Base-by-base conservation (phyloP, 768 basidiomycete species). In the Boletus rex-veris region DNA sequence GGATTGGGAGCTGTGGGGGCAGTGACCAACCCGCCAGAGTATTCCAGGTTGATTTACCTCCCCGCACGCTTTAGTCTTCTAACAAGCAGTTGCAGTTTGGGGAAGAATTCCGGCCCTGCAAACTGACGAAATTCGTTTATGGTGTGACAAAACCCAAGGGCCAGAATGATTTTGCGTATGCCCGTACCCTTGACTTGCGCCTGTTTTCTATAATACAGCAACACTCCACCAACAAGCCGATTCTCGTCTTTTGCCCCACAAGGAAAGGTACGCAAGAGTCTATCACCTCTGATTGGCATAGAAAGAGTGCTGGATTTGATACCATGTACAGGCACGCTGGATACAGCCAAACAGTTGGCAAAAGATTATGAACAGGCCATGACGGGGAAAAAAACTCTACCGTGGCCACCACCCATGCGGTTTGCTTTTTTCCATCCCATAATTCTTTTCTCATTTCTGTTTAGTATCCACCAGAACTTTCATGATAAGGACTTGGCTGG, bases 41-140 rank as follows among this genome's bases (percentile, higher is more conserved):
- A 21, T 89, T 86, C 61, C 80, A 88, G 76, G 94, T 89, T 47
- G n/a, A 58, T 55, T 30, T 44, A 28, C 35, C 10, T 39, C 38
- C 19, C 24, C 3, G 11, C 26, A 9, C 30, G 7, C 10, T 26
- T 16, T 36, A 45, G 14, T 45, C 31, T 35, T 30, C 43, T 62
- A 30, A 58, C 31, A 26, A 45, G 38, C 3, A 18, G 43, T 7
- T 30, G 36, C 53, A 97, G 92, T 98, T 99, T 57, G 93, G 91
- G 10, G 93, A 98, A 64, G 88, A 90, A 50, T 98, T 84, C 64
- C 79, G 96, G 26, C 93, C 96, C 3, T 95, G 93, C 72, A 84
- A 83, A 63, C 77, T 96, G 7, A 80, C 76, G 4, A 80, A 85
- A 48, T 75, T 82, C 60, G 89, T 97, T 10, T 80, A 90, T 58